A percentile compares a stretch with the other conserved stretches of the same genome.
Evolutionary conservation across 805 yeast species (phyloP).

Genomic region (Candida coquimbonensis): DNA sequence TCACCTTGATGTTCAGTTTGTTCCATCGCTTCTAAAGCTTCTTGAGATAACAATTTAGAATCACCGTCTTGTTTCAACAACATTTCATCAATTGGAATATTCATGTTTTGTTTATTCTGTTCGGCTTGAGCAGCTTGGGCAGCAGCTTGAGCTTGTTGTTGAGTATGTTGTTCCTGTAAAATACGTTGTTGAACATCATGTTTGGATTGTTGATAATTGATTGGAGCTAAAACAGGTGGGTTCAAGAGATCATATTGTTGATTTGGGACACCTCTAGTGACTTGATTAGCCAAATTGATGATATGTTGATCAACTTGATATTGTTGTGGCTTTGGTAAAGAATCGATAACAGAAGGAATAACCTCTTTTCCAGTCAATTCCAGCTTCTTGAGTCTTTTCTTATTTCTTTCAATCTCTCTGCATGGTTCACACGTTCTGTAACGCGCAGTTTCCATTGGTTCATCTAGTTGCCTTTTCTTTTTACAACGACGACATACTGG

Average conservation of each 20-base stretch:
- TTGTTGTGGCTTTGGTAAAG: too few species aligned
- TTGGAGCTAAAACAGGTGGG: conserved; percentile 9
- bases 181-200: conserved; percentile 7
- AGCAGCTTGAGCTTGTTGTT: conserved; percentile 5
- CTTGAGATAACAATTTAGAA: too few species aligned
- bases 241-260: conserved; percentile 2
- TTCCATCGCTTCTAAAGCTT: too few species aligned
- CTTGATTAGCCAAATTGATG: conserved; percentile 10
- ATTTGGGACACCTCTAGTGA: conserved; percentile 2
- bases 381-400: conserved; percentile 7
- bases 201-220: conserved; percentile 6
- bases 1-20: too few species aligned
- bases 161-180: conserved; percentile 3
- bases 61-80: conserved; percentile 10
- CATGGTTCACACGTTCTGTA: conserved; percentile 26
- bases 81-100: conserved; percentile 14
- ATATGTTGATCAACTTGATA: conserved; percentile 7
- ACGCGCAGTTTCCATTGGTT: conserved; percentile 24
- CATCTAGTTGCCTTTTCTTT: conserved; percentile 25
- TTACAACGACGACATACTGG: conserved; percentile 23
- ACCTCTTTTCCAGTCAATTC: conserved; percentile 10
- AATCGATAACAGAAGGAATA: conserved; percentile 1
- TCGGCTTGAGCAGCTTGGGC: conserved; percentile 8
- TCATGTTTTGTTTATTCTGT: conserved; percentile 5
- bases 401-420: conserved; percentile 15